These are phyloP conservation scores for Suillus fuscotomentosus DNA, from an alignment of 768 basidiomycete genomes.

Conservation along the genomic window DNA sequence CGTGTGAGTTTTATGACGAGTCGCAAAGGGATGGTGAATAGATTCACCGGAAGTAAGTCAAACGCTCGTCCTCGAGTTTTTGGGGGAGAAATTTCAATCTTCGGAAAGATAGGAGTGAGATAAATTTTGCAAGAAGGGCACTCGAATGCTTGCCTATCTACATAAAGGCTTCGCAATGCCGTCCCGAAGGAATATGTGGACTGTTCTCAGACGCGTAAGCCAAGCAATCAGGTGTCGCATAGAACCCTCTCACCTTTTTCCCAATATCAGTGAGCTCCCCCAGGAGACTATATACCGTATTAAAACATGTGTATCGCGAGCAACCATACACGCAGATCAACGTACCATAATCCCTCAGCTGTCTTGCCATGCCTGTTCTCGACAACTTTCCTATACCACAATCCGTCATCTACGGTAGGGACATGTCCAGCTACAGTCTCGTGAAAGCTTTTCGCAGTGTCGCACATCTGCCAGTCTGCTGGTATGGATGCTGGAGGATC, in stretches of 20 bases:
- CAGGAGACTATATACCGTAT: conserved; percentile 35
- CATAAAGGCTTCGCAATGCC: conserved; percentile 60
- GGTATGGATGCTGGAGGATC: conserved; percentile 64
- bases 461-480: conserved; percentile 68
- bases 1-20: not conserved
- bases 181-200: conserved; percentile 64
- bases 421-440: conserved; percentile 38
- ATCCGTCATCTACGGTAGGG: conserved; percentile 22
- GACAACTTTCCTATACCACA: conserved; percentile 46
- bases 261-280: conserved; percentile 67
- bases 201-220: conserved; percentile 30
- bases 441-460: conserved; percentile 46
- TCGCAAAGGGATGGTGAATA: not conserved
- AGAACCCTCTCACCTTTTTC: conserved; percentile 9
- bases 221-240: conserved; percentile 5
- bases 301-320: not conserved
- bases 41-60: not conserved
- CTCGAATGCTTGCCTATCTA: conserved; percentile 51
- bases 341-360: conserved; percentile 61
- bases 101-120: not conserved
- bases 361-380: conserved; percentile 56
- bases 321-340: not conserved
- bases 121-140: not conserved
- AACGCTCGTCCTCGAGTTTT: not conserved
- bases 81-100: conserved; percentile 67